These are phyloP conservation scores for Globisporangium nagaii DNA, from an alignment of 352 stramenopile genomes.

Conservation along the genomic window DNA sequence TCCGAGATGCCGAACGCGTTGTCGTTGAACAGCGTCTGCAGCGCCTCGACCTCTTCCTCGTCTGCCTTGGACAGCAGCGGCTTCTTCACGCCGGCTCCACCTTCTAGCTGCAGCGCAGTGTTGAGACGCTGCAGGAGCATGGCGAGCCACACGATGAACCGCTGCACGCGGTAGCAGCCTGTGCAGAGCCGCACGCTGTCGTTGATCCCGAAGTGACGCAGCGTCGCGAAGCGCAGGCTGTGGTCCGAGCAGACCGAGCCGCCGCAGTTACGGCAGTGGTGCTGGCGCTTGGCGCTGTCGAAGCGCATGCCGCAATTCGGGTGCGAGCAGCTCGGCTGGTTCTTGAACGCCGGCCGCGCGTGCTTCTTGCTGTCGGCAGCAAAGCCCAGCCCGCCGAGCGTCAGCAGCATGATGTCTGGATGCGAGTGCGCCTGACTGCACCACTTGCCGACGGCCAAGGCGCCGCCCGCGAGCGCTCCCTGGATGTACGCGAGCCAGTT, in stretches of 20 bases:
- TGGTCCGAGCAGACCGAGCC: conserved; percentile 77
- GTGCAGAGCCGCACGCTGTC: conserved; percentile 61
- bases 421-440: conserved; percentile 19
- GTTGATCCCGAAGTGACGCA: conserved; percentile 63
- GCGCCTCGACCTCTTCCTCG: conserved; percentile 57
- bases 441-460: conserved; percentile 35
- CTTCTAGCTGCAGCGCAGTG: conserved; percentile 37
- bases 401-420: conserved; percentile 40
- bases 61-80: conserved; percentile 36
- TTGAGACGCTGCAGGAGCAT: conserved; percentile 64
- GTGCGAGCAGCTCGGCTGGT: conserved; percentile 48
- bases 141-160: conserved; percentile 54
- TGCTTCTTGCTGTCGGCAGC: conserved; percentile 56
- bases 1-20: conserved; percentile 64
- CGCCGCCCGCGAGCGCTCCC: conserved; percentile 37
- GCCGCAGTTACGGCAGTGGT: conserved; percentile 80
- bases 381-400: conserved; percentile 53
- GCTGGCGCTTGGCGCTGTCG: conserved; percentile 73
- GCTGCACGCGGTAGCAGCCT: conserved; percentile 70
- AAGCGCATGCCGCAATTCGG: conserved; percentile 62
- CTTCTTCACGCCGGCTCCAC: conserved; percentile 18
- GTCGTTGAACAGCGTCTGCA: conserved; percentile 46
- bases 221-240: conserved; percentile 60
- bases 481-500: conserved; percentile 80
- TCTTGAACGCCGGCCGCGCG: conserved; percentile 67